Base-by-base conservation (phyloP, 2,329 filamentous ascomycete species). In the Monilinia polystroma region DNA sequence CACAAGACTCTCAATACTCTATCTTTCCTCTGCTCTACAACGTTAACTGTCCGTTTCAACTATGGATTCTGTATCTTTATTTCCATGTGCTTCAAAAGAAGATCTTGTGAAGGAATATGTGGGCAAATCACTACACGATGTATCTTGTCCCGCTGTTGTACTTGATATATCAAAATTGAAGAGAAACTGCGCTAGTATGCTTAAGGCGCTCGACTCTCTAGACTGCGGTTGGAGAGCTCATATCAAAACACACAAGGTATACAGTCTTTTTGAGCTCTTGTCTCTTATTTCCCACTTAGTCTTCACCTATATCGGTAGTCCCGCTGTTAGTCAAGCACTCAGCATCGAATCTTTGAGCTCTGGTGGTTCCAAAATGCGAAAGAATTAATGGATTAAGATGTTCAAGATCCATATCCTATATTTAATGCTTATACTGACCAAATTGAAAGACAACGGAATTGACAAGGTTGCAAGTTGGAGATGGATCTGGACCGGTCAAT, bases 191-290 rank as follows among this genome's bases (percentile, higher is more conserved):
- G 78, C 81, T 68, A 81, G 85, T 47, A 93, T 95, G 90, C 83
- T 92, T 8, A 80, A 86, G 16, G 85, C 90, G 0, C 83, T 84
- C 18, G 76, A 82, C 52, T 78, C 79, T 60, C 78, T 93, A 18
- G 80, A 82, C 0, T 81, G 93, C 32, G 83, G 82, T 8, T 94
- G 92, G 80, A 82, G 91, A 67, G 88, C 89, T 1, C 91, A 95
- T 76, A 86, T 94, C 68, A 95, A 95, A 79, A 93, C 90, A 29
- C 91, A 95, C 77, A 95, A 95, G 81, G 89, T 89, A 77, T 43
- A 62, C 43, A 43, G 43, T 29, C 43, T 55, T 67, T 35, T 41
- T 35, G 26, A n/a, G 23, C 52, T 38, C 29, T 65, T 29, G n/a
- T 29, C 23, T 26, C 43, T 20, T 8, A 32, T 43, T 12, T 16